Percentiles rank a stretch among this genome's conserved stretches.
These are phyloP conservation scores for Rhipidocladum racemiflorum DNA, from an alignment of 176 grass and related monocot genomes.

Conservation along the genomic window DNA sequence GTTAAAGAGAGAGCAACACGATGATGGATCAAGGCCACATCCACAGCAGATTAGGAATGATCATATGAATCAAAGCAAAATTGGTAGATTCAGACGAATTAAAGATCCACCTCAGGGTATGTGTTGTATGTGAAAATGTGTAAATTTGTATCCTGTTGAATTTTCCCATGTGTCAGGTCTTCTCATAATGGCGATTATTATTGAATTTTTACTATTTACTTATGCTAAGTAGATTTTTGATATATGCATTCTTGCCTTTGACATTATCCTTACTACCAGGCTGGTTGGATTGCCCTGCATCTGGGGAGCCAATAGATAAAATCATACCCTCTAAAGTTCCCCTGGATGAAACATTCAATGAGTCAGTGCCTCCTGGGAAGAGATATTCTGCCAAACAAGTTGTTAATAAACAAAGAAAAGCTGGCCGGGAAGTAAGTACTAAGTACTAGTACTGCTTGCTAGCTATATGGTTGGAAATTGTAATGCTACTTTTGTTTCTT, in stretches of 20 bases:
- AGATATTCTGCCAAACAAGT: too few relatives aligned
- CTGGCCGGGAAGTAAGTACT: conserved; percentile 41
- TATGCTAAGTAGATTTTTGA: neutral
- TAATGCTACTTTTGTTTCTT: neutral
- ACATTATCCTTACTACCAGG: conserved; percentile 42
- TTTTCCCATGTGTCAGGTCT: neutral
- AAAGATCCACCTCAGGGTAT: conserved; percentile 70
- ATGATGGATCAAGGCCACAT: conserved; percentile 42
- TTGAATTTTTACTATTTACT: neutral
- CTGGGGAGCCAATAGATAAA: conserved; percentile 62
- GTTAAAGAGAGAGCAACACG: conserved; percentile 46
- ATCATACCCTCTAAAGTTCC: too few relatives aligned
- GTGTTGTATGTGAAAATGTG: neutral
- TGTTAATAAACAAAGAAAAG: conserved; percentile 51
- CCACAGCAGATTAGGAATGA: conserved; percentile 43
- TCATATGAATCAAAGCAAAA: conserved; percentile 35
- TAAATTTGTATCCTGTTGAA: neutral
- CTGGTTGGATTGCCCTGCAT: conserved; percentile 74
- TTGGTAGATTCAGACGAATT: conserved; percentile 26
- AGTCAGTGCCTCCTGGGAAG: too few relatives aligned
- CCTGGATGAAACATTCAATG: too few relatives aligned
- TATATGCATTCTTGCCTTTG: neutral
- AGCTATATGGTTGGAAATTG: neutral
- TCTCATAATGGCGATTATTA: neutral
- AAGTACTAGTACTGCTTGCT: conserved; percentile 41